Base-by-base conservation (phyloP, 208 protist species). In the Trypanosomatidae sp. region DNA sequence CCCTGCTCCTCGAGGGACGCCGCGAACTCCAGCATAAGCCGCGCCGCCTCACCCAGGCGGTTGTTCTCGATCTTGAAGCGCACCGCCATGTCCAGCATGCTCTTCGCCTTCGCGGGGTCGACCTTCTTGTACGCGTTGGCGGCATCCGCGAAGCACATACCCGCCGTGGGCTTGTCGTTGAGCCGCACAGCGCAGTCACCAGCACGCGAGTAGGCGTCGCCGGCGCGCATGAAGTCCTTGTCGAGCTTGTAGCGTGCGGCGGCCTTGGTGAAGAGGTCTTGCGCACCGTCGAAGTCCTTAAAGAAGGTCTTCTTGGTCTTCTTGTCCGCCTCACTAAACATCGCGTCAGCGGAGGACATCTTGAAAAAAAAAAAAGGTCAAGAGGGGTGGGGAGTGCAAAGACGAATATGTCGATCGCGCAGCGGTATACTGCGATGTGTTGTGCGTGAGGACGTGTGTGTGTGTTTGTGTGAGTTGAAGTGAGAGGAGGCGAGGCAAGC, bases 271-370 rank as follows among this genome's bases (percentile, higher is more conserved):
- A 90, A 97, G 43, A 97, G 86, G 39, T 97, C 92, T 46, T 87
- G 79, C 0, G 92, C 92, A 12, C 78, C 86, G 17, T 94, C 89
- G 62, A 88, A 93, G 76, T 97, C 90, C 47, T 94, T 93, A 66
- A 93, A 93, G 70, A 97, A 93, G 19, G 74, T 75, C 73, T 89
- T 92, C 75, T 90, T 91, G 1, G 83, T 79, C 80, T 95, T 94
- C 59, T 86, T 91, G 30, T 97, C 87, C 36, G 90, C 92, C 44
- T 92, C 80, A 5, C 65, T 53, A 73, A 83, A 93, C 56, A 92
- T 73, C 22, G 53, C 59, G 47, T 95, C 87, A 8, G 76, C 90
- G 49, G 83, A 79, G 25, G 74, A 86, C 79, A 81, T 83, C 60
- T 8, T 52, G 22, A 47, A 33, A 62, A 74, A 12, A 59, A n/a